A percentile compares a stretch with the other conserved stretches of the same genome.
These are phyloP conservation scores for Quercus mongolica DNA, from an alignment of 306 rosid genomes.

Conservation along the genomic window DNA sequence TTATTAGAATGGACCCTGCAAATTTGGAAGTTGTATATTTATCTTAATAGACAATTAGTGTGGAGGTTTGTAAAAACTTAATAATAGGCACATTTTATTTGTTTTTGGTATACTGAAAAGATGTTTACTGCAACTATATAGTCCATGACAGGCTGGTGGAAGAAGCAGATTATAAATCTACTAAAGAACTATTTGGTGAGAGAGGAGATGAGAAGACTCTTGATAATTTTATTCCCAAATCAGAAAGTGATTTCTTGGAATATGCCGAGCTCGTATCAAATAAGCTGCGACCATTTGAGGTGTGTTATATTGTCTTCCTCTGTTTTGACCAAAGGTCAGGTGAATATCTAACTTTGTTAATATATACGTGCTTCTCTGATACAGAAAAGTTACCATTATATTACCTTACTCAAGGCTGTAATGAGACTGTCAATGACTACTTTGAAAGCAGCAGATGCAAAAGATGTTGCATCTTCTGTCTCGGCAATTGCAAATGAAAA, in stretches of 20 bases:
- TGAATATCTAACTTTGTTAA: not conserved
- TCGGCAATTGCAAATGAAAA: conserved; percentile 93
- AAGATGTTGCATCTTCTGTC: conserved; percentile 83
- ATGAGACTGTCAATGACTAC: conserved; percentile 80
- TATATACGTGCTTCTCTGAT: not conserved
- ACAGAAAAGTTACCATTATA: conserved; percentile 91
- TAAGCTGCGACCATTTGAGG: conserved; percentile 71
- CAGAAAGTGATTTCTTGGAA: conserved; percentile 83
- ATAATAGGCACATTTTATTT: not conserved
- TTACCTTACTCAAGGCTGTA: conserved; percentile 65
- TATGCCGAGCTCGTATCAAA: conserved; percentile 86
- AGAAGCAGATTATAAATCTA: conserved; percentile 83
- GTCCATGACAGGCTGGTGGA: conserved; percentile 64
- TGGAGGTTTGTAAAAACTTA: not conserved
- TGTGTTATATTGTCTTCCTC: conserved; percentile 10
- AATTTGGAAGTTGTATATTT: not conserved
- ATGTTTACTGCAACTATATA: conserved; percentile 6
- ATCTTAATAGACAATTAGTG: not conserved
- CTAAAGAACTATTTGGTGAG: conserved; percentile 72
- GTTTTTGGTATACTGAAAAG: not conserved
- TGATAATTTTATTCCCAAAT: conserved; percentile 85
- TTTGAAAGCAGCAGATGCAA: conserved; percentile 94
- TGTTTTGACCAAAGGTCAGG: not conserved
- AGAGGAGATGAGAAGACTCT: conserved; percentile 64
- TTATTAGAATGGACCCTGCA: not conserved